Conservation (phyloP, 208 protist species). For the Leishmania aethiopica region DNA sequence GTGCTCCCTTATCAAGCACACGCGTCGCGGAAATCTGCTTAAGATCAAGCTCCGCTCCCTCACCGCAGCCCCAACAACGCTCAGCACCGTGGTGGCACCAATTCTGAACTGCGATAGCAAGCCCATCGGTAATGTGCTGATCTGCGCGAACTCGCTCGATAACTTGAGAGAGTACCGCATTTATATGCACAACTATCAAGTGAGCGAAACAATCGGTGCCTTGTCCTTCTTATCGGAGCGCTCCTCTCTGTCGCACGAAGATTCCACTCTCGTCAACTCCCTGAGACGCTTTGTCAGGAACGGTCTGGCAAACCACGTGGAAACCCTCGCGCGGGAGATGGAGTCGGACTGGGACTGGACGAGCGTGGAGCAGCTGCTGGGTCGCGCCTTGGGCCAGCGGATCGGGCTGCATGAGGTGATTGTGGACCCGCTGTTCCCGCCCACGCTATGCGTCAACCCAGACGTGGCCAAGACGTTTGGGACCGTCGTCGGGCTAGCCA, state of each 20-base stretch:
- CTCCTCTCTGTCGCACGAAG: slow-evolving; percentile 39
- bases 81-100: slow-evolving; percentile 77
- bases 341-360: slow-evolving; percentile 91
- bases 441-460: slow-evolving; percentile 79
- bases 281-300: slow-evolving; percentile 65
- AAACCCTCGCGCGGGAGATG: slow-evolving; percentile 78
- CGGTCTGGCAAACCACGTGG: slow-evolving; percentile 52
- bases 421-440: slow-evolving; percentile 74
- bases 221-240: slow-evolving; percentile 52
- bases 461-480: slow-evolving; percentile 64
- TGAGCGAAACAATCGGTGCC: slow-evolving; percentile 51
- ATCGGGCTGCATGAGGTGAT: slow-evolving; percentile 42
- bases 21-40: slow-evolving; percentile 42
- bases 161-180: slow-evolving; percentile 78
- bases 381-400: slow-evolving; percentile 55
- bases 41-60: slow-evolving; percentile 86
- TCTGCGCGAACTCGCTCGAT: slow-evolving; percentile 87
- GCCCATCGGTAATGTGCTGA: slow-evolving; percentile 78
- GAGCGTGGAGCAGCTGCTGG: slow-evolving; percentile 79
- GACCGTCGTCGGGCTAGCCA: slow-evolving; percentile 35
- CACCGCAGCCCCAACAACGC: slow-evolving; percentile 68
- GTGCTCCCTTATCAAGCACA: slow-evolving; percentile 44
- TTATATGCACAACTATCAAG: slow-evolving; percentile 84
- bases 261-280: slow-evolving; percentile 32
- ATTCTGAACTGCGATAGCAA: slow-evolving; percentile 60